phyloP scores from a whole-genome alignment of 2,329 filamentous ascomycete species.

The Xylaria sp. region DNA sequence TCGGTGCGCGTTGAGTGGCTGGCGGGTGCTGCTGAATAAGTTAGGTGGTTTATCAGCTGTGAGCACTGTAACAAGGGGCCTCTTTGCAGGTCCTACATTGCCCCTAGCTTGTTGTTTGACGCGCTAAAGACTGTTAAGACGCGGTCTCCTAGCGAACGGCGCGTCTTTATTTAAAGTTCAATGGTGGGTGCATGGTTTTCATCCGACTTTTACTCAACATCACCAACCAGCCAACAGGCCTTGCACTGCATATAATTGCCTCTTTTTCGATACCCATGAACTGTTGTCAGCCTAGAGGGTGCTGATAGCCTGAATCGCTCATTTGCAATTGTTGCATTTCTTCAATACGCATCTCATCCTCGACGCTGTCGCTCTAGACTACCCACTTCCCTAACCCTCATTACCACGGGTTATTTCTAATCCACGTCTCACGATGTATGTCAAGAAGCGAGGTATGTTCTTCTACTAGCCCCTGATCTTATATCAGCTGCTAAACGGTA shows the following conservation, averaged over 20 bases:
- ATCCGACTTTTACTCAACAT: conserved; percentile 33
- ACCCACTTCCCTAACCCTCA: conserved; percentile 21
- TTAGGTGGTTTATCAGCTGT: conserved; percentile 22
- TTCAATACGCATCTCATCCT: conserved; percentile 7
- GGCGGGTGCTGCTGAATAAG: conserved; percentile 30
- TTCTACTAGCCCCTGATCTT: conserved; percentile 13
- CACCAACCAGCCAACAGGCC: conserved; percentile 19
- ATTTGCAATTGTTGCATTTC: background rate
- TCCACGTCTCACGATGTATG: conserved; percentile 63
- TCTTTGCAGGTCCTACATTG: conserved; percentile 22
- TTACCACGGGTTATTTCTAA: conserved; percentile 39
- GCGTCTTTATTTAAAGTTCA: conserved; percentile 41
- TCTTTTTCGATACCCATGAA: conserved; percentile 34
- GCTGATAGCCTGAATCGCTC: conserved; percentile 5
- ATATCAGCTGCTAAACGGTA: conserved; percentile 34
- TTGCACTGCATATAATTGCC: conserved; percentile 11
- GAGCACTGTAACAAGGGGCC: conserved; percentile 14
- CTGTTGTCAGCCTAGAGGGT: conserved; percentile 20
- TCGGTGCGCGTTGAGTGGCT: conserved; percentile 45
- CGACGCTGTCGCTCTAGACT: conserved; percentile 11
- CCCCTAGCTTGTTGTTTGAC: conserved; percentile 33
- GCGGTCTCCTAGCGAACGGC: conserved; percentile 35
- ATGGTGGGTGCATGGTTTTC: conserved; percentile 26
- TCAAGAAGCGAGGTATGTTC: conserved; percentile 70
- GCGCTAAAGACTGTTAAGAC: conserved; percentile 36